Evolutionary conservation across 371 early-diverging fungal species (phyloP).

Genomic region (Amoeboaphelidium protococcarum): DNA sequence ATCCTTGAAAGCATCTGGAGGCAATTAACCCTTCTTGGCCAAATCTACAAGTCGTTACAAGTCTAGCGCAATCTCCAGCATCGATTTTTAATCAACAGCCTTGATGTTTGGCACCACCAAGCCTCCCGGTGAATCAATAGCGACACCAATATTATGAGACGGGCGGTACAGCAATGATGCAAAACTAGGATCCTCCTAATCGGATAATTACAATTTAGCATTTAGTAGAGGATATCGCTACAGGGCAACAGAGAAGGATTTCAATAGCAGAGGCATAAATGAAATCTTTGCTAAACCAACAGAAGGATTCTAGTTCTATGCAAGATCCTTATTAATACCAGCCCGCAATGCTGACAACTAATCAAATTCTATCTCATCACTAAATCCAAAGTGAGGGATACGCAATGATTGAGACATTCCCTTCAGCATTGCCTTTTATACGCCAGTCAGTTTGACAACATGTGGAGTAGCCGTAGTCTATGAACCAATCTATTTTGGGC

Average conservation of each 20-base stretch:
- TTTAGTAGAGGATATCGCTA: slow-evolving; percentile 66
- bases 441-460: slow-evolving; percentile 30
- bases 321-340: slow-evolving; percentile 31
- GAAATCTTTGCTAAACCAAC: slow-evolving; percentile 32
- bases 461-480: too few relatives aligned
- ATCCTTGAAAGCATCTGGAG: slow-evolving; percentile 38
- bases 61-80: slow-evolving; percentile 69
- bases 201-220: slow-evolving; percentile 26
- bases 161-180: slow-evolving; percentile 38
- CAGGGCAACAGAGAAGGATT: slow-evolving; percentile 62
- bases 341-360: slow-evolving; percentile 29
- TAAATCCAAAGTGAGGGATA: slow-evolving; percentile 84
- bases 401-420: slow-evolving; percentile 67
- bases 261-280: slow-evolving; percentile 83
- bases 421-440: slow-evolving; percentile 91
- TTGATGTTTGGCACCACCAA: slow-evolving; percentile 83
- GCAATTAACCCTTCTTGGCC: slow-evolving; percentile 32
- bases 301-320: slow-evolving; percentile 16
- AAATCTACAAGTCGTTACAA: slow-evolving; percentile 42
- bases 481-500: background rate
- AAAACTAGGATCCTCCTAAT: slow-evolving; percentile 7
- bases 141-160: slow-evolving; percentile 73
- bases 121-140: slow-evolving; percentile 88
- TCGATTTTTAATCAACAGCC: slow-evolving; percentile 56
- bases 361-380: slow-evolving; percentile 63